Conservation (phyloP, 106 monocot species). For the Acorus calamus region DNA sequence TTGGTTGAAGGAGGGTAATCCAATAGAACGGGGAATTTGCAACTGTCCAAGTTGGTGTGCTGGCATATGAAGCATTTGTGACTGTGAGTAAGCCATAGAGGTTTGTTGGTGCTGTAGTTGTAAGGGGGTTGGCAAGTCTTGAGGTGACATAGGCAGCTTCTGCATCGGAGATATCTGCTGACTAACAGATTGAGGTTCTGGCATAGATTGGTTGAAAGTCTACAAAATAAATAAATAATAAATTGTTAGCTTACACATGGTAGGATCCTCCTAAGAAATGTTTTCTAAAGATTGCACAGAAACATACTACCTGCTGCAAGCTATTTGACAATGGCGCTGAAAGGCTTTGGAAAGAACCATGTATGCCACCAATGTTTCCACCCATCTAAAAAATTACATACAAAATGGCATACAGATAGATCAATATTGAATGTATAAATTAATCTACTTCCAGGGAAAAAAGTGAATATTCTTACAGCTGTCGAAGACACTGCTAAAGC, state of each 20-base stretch:
- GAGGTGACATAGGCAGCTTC: conserved; percentile 35
- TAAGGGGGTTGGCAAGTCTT: conserved; percentile 34
- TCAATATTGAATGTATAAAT: neutral
- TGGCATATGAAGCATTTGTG: conserved; percentile 35
- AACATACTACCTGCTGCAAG: neutral
- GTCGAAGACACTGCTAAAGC: conserved; percentile 24
- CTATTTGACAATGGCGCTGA: conserved; percentile 18
- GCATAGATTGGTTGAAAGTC: conserved; percentile 43
- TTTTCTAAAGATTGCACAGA: too few relatives aligned
- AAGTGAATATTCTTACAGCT: conserved; percentile 29
- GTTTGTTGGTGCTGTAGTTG: conserved; percentile 45
- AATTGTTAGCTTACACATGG: too few relatives aligned
- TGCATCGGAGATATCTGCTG: conserved; percentile 58
- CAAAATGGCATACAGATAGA: neutral
- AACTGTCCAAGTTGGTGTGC: conserved; percentile 44
- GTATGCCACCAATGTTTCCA: conserved; percentile 24
- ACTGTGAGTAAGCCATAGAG: conserved; percentile 29
- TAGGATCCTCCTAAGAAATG: too few relatives aligned
- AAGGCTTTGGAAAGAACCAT: conserved; percentile 31
- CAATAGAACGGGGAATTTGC: conserved; percentile 45
- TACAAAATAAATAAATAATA: conserved; percentile 4
- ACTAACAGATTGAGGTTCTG: conserved; percentile 31
- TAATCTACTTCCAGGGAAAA: neutral
- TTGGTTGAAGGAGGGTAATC: conserved; percentile 35
- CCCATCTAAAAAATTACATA: too few relatives aligned